Percentiles rank a stretch among this genome's conserved stretches.
Conservation (phyloP, 179 eudicot species). For the Beta macrorhiza region DNA sequence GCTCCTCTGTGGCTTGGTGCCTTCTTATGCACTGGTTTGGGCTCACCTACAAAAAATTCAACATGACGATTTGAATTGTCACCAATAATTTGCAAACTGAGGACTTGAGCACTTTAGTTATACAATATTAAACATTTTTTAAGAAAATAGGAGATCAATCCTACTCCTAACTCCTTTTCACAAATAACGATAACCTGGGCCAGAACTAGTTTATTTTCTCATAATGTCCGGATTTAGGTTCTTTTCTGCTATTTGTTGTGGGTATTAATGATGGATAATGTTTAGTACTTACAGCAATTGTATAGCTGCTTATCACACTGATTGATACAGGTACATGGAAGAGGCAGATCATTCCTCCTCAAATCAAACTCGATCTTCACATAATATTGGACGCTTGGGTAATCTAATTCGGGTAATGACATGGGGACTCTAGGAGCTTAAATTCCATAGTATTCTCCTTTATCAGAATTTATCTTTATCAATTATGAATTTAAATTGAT, state of each 20-base stretch:
- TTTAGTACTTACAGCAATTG: background rate
- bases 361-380: conserved; percentile 66
- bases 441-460: conserved; percentile 23
- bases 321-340: conserved; percentile 65
- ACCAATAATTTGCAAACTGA: too few species aligned
- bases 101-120: too few species aligned
- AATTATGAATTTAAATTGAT: background rate
- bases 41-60: too few species aligned
- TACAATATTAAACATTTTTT: too few species aligned
- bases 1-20: too few species aligned
- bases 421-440: background rate
- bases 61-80: too few species aligned
- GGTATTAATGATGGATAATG: background rate
- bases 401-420: conserved; percentile 68
- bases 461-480: background rate
- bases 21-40: too few species aligned
- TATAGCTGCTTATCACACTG: background rate
- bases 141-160: too few species aligned
- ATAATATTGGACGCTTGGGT: conserved; percentile 75
- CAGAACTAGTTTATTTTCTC: too few species aligned
- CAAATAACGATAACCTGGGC: too few species aligned
- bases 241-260: conserved; percentile 2
- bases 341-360: conserved; percentile 62
- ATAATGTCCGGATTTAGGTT: background rate
- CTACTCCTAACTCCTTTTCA: too few species aligned